Base-by-base conservation (phyloP, 176 grass and related monocot genomes). In the Zea luxurians region DNA sequence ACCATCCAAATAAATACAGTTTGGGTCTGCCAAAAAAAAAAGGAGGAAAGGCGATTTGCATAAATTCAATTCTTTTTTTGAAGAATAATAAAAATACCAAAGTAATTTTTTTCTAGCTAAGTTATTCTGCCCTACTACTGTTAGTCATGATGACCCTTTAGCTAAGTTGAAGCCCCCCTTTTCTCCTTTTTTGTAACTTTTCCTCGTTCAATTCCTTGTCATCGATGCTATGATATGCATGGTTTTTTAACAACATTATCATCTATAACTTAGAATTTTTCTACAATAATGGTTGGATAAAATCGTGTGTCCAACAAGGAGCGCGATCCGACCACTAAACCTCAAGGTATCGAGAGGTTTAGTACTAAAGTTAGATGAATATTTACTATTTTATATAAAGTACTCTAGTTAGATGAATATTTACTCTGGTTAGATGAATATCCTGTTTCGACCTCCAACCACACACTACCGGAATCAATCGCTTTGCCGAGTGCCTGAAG, bases 21-120 rank as follows among this genome's bases (percentile, higher is more conserved):
- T 15, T 18, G 16, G 16, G 2, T 10, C 35, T 78, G 6, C 10
- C 35, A 78, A 66, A 78, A 69, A 48, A 34, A 7, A 49, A 46
- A 16, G 0, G 21, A 2, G 13, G 60, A 21, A 40, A 75, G n/a
- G 8, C 9, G 46, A 71, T 70, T 84, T 85, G 47, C 83, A 73
- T 34, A 40, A 40, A 52, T 85, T 85, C 40, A 79, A 58, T 27
- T 85, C 7, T 45, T 79, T 61, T 48, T 18, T 61, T 38, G 20
- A 55, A 36, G 13, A 42, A 40, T 3, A 50, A 37, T 37, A 16
- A 60, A 78, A n/a, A 35, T 10, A 35, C 48, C 55, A 8, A 80
- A n/a, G 78, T 48, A 80, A 37, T 38, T 58, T 79, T 80, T 47
- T 48, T 7, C 27, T 10, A 11, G 34, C 10, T 59, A 48, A 74